Conservation (phyloP, 106 monocot species). For the Platanthera zijinensis region DNA sequence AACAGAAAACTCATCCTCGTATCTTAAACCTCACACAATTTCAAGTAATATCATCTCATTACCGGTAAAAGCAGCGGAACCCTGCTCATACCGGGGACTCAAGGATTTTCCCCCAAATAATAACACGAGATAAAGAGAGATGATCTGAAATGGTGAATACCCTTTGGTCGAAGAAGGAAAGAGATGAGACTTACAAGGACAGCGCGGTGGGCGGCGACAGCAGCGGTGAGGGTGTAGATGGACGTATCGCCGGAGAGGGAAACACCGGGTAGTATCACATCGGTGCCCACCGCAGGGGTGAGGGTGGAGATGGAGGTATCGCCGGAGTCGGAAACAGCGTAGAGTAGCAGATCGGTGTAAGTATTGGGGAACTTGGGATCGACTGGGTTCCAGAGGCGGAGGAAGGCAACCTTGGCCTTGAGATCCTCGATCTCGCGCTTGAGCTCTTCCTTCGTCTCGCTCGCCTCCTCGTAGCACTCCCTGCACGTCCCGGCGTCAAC, state of each 20-base stretch:
- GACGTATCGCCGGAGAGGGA: conserved; percentile 9
- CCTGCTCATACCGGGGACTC: background rate
- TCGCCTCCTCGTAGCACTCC: conserved; percentile 97
- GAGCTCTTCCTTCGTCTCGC: conserved; percentile 98
- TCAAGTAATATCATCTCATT: background rate
- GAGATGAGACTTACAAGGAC: conserved; percentile 43
- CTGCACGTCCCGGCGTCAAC: conserved; percentile 85
- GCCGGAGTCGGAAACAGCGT: conserved; percentile 15
- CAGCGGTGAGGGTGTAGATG: conserved; percentile 9
- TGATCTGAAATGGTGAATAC: background rate
- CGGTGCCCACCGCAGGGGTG: conserved; percentile 8
- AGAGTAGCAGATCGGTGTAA: conserved; percentile 32
- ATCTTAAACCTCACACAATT: background rate
- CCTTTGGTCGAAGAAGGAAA: background rate
- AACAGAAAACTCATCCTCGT: background rate
- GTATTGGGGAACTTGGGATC: conserved; percentile 15
- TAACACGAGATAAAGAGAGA: background rate
- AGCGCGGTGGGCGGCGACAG: conserved; percentile 52
- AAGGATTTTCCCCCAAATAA: background rate
- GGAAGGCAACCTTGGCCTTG: conserved; percentile 77
- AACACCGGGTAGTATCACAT: conserved; percentile 30
- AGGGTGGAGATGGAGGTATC: conserved; percentile 5
- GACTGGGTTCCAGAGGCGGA: conserved; percentile 50
- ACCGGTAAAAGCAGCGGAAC: background rate
- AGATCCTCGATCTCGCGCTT: conserved; percentile 97